These are phyloP conservation scores for Arthrobotrys iridis DNA, from an alignment of 2,329 filamentous ascomycete genomes.

Conservation along the genomic window DNA sequence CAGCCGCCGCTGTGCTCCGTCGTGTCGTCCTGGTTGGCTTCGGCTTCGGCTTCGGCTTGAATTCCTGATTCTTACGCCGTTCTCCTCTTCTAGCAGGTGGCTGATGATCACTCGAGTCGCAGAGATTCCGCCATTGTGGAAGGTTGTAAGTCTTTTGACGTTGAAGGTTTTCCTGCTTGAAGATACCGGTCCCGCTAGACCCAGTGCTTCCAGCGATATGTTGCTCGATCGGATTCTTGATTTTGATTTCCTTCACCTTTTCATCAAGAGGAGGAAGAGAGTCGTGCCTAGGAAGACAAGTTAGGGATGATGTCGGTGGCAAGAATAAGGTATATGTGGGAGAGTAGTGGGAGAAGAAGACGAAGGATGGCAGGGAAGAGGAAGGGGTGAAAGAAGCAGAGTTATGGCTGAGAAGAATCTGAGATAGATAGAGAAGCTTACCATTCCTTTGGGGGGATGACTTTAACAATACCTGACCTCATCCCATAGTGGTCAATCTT, in stretches of 20 bases:
- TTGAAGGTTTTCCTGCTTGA: constrained; percentile 95
- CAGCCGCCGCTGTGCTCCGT: constrained; percentile 58
- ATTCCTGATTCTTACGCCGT: constrained; percentile 68
- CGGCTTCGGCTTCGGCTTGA: constrained; percentile 37
- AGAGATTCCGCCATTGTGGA: constrained; percentile 92
- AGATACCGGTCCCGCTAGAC: constrained; percentile 71
- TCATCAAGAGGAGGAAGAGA: constrained; percentile 81
- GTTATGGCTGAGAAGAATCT: no score
- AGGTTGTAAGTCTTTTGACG: constrained; percentile 96
- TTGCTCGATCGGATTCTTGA: constrained; percentile 97
- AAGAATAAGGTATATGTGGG: background rate
- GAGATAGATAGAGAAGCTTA: constrained; percentile 63
- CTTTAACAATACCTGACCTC: constrained; percentile 96
- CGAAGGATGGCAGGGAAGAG: background rate
- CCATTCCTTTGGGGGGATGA: constrained; percentile 94
- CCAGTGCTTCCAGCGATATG: constrained; percentile 91
- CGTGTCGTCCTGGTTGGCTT: constrained; percentile 56
- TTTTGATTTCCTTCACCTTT: constrained; percentile 86
- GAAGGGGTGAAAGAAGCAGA: background rate
- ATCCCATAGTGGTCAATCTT: constrained; percentile 95
- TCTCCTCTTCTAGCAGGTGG: constrained; percentile 90
- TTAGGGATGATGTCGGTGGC: constrained; percentile 43
- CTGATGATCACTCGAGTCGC: constrained; percentile 94
- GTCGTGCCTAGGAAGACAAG: constrained; percentile 67
- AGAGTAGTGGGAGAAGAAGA: background rate